Conservation (phyloP, 2,329 filamentous ascomycete genomes). For the Fusarium continuum region DNA sequence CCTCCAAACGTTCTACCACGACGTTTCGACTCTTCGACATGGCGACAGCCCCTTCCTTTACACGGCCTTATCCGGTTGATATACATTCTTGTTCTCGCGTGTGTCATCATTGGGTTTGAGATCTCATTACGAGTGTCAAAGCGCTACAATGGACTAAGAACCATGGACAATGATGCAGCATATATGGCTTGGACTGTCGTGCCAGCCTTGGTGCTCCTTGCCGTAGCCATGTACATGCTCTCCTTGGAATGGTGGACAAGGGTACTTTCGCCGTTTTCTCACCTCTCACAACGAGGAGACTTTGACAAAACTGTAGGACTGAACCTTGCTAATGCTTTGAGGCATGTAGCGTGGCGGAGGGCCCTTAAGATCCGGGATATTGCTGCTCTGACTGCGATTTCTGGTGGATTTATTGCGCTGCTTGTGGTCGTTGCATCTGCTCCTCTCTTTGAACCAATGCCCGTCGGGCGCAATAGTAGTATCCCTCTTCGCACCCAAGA, state of each 20-base stretch:
- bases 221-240: conserved; percentile 46
- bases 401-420: conserved; percentile 42
- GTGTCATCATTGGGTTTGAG: conserved; percentile 49
- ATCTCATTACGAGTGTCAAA: conserved; percentile 46
- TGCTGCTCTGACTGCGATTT: conserved; percentile 41
- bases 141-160: conserved; percentile 44
- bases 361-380: conserved; percentile 43
- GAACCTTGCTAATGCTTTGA: conserved; percentile 47
- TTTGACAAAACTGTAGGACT: conserved; percentile 46
- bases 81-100: conserved; percentile 41
- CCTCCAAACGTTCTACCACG: conserved; percentile 10
- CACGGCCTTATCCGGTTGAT: conserved; percentile 43
- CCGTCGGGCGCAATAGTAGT: conserved; percentile 34
- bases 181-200: conserved; percentile 51
- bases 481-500: conserved; percentile 43
- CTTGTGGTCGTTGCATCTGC: conserved; percentile 47
- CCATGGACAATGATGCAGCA: conserved; percentile 41
- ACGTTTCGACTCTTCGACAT: conserved; percentile 40
- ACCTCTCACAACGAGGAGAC: conserved; percentile 41
- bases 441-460: conserved; percentile 46
- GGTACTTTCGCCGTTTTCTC: conserved; percentile 47
- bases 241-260: conserved; percentile 47
- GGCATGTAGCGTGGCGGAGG: conserved; percentile 40
- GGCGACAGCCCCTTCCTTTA: conserved; percentile 46
- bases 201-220: conserved; percentile 44